Conservation (phyloP, 129 eudicot species). For the Flaveria trinervia region DNA sequence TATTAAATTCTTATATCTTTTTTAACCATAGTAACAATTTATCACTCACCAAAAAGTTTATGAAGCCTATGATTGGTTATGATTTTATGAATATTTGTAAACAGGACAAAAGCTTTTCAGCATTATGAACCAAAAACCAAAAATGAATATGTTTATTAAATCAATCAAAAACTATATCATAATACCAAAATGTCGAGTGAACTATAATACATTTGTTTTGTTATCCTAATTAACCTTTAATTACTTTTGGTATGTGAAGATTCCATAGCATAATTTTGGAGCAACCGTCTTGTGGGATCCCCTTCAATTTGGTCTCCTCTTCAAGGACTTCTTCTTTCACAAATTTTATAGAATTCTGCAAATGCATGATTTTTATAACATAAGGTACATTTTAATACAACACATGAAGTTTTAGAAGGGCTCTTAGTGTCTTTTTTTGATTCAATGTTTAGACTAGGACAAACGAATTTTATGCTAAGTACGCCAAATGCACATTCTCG, state of each 20-base stretch:
- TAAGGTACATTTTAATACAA: neutral
- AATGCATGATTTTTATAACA: neutral
- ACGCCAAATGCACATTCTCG: too few species aligned
- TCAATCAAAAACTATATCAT: constrained; percentile 23
- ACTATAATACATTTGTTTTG: constrained; percentile 7
- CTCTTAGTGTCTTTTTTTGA: neutral
- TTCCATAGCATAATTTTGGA: constrained; percentile 79
- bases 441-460: neutral
- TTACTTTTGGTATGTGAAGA: constrained; percentile 47
- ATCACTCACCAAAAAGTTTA: too few species aligned
- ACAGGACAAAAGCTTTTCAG: neutral
- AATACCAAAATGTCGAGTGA: constrained; percentile 7
- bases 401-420: neutral
- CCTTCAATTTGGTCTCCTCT: constrained; percentile 80
- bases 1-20: too few species aligned
- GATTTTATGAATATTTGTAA: too few species aligned
- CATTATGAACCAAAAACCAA: constrained; percentile 14
- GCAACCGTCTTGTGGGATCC: constrained; percentile 72
- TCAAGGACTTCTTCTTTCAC: constrained; percentile 81
- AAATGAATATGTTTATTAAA: constrained; percentile 17
- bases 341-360: constrained; percentile 75
- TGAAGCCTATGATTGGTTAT: too few species aligned
- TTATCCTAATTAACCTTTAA: constrained; percentile 25
- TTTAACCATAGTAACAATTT: too few species aligned
- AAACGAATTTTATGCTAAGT: too few species aligned